Base-by-base conservation (phyloP, 306 rosid genomes). In the Abrus pulchellus region DNA sequence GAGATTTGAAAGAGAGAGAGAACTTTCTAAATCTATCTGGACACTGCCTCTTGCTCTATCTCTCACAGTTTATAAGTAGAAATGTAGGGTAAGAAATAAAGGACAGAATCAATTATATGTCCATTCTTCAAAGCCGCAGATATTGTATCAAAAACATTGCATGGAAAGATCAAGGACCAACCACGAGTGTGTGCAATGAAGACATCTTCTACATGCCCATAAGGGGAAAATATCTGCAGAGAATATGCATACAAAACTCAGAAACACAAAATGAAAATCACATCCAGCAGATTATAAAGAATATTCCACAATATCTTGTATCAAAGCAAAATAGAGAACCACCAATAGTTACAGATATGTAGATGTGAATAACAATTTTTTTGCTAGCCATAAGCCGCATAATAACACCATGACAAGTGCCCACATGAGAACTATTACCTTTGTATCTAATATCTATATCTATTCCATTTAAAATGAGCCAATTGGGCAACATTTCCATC, bases 171-270 rank as follows among this genome's bases (percentile, higher is more conserved):
- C 74, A 78, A 78, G 60, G 71, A 88, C 95, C 49, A 77, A 94
- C 97, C 97, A 12, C 92, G 97, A 82, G 29, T 84, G 55, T 60
- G 87, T 72, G 82, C 71, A 65, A 92, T 73, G 90, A 74, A 87
- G 84, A 94, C 71, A 78, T 94, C 95, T 82, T 91, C 93, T 55
- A 94, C 53, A 78, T 78, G 69, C 65, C 97, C 97, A 77, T 85
- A 91, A 65, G 93, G 84, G 27, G 95, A 91, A 90, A 94, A 94
- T 85, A 94, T 88, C 99, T 94, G 92, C 53, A 75, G 65, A 80
- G 75, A 84, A 55, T 40, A 85, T 71, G 69, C 77, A 82, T 30
- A 56, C 34, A 78, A 75, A 75, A 50, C 50, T 69, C 47, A 83
- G 76, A 80, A 78, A 72, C 55, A 65, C 53, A 59, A 41, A 33